Evolutionary conservation across 768 basidiomycete species (phyloP).

Genomic region (Mycena rebaudengoi): DNA sequence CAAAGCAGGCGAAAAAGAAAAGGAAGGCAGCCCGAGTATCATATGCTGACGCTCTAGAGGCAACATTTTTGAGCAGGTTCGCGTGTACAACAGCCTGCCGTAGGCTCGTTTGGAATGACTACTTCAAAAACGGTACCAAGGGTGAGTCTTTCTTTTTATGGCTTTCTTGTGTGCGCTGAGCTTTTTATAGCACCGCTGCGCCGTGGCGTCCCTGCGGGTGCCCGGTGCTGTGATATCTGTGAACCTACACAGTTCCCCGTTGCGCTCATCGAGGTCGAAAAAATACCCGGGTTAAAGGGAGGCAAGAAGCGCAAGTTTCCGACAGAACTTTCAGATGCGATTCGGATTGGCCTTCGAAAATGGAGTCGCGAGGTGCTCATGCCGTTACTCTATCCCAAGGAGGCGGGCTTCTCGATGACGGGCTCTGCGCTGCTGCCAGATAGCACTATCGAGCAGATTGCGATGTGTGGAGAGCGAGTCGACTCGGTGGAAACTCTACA

Average conservation of each 20-base stretch:
- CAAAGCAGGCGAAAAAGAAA: background rate
- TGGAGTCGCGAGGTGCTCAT: conserved; percentile 2
- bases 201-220: background rate
- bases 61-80: background rate
- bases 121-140: conserved; percentile 22
- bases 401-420: background rate
- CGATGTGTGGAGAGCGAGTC: conserved; percentile 1
- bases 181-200: background rate
- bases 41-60: background rate
- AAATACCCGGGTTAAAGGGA: background rate
- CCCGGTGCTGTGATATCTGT: conserved; percentile 25
- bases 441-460: conserved; percentile 4
- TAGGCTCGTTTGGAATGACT: conserved; percentile 21
- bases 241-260: conserved; percentile 12
- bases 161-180: background rate
- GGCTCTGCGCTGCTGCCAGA: background rate
- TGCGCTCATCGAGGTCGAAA: background rate
- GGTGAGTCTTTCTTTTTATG: conserved; percentile 7
- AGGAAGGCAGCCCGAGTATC: background rate
- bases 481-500: background rate
- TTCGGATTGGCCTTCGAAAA: background rate
- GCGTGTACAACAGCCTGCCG: background rate
- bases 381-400: background rate
- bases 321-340: background rate
- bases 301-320: conserved; percentile 4